Percentiles rank a stretch among this genome's conserved stretches.
These are phyloP conservation scores for Stereum hirsutum DNA, from an alignment of 1,284 basidiomycete genomes.

Conservation along the genomic window DNA sequence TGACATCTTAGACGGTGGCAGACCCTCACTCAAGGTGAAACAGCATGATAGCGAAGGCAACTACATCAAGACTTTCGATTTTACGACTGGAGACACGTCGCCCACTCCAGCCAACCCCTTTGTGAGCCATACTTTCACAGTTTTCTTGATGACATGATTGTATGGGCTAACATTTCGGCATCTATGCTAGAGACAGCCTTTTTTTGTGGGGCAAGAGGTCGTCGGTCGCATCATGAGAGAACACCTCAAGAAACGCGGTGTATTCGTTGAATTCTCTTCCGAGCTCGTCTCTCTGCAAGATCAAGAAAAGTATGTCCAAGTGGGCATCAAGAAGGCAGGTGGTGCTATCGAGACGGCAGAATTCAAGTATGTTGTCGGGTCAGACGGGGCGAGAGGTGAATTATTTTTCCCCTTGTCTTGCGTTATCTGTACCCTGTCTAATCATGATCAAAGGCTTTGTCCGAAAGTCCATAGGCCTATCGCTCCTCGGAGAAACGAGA, in stretches of 20 bases:
- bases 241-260: slow-evolving; percentile 17
- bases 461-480: neutral
- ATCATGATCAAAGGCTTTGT: neutral
- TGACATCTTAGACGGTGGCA: slow-evolving; percentile 12
- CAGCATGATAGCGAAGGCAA: slow-evolving; percentile 11
- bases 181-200: no score
- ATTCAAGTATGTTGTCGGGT: slow-evolving; percentile 22
- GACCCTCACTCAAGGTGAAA: neutral
- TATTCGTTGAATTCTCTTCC: slow-evolving; percentile 19
- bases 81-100: no score
- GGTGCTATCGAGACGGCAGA: slow-evolving; percentile 4
- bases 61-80: neutral
- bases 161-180: no score
- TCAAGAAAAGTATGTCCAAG: slow-evolving; percentile 1
- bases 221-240: slow-evolving; percentile 20
- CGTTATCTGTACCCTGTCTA: neutral
- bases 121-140: no score
- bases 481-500: slow-evolving; percentile 23
- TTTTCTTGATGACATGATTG: no score
- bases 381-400: slow-evolving; percentile 28
- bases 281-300: slow-evolving; percentile 15
- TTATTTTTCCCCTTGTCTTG: neutral
- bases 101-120: no score
- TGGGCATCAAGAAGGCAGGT: neutral
- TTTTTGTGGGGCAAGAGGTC: slow-evolving; percentile 21